Conservation (phyloP, 2,329 filamentous ascomycete genomes). For the Emergomyces pasteurianus region DNA sequence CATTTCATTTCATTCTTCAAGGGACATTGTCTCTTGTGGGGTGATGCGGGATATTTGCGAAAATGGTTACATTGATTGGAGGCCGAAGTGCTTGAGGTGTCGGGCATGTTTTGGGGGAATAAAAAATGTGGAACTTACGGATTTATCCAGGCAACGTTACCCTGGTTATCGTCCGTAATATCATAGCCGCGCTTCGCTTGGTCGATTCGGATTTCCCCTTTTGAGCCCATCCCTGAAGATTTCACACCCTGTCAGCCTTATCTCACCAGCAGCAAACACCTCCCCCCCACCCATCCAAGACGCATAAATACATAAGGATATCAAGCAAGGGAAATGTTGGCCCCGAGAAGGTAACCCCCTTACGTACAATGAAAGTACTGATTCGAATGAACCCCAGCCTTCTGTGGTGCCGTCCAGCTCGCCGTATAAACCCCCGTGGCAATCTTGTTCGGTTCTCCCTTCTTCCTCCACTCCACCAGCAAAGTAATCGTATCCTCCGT, state of each 20-base stretch:
- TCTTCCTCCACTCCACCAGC: constrained; percentile 76
- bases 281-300: not conserved
- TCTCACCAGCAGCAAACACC: not conserved
- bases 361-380: constrained; percentile 77
- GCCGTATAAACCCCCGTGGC: constrained; percentile 88
- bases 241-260: not conserved
- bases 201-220: constrained; percentile 78
- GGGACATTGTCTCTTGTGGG: not conserved
- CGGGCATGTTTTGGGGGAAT: not conserved
- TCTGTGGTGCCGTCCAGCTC: constrained; percentile 87
- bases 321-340: not conserved
- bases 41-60: not conserved
- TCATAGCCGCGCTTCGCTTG: constrained; percentile 93
- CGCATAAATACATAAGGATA: not conserved
- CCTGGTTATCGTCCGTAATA: constrained; percentile 66
- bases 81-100: not conserved
- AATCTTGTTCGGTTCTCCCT: constrained; percentile 53
- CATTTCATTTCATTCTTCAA: too few species aligned
- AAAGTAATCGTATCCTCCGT: constrained; percentile 93
- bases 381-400: constrained; percentile 88
- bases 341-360: not conserved
- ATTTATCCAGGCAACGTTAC: constrained; percentile 69
- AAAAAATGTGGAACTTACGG: constrained; percentile 40
- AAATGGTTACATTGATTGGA: not conserved
- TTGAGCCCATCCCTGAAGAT: constrained; percentile 54